Conservation (phyloP, 805 yeast genomes). For the Kodamaea laetipori region DNA sequence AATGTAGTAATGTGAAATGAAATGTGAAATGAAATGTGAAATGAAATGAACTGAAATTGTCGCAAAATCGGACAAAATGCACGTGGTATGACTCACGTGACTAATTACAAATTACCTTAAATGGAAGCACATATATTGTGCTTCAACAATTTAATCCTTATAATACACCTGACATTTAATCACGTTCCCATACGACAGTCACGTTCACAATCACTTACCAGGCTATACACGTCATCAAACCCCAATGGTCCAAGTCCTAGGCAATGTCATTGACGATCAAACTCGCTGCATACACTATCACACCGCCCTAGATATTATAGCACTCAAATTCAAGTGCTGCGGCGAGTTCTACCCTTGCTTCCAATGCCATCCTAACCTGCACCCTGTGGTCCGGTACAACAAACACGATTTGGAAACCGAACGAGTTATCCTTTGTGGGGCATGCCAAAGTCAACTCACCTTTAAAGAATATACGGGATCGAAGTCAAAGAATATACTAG, state of each 20-base stretch:
- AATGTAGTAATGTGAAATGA: too few species aligned
- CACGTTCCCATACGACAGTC: too few species aligned
- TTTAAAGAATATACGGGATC: slow-evolving; percentile 28
- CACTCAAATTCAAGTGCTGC: slow-evolving; percentile 44
- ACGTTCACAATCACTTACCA: too few species aligned
- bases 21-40: too few species aligned
- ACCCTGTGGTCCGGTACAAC: slow-evolving; percentile 19
- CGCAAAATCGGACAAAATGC: too few species aligned
- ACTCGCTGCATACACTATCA: slow-evolving; percentile 45
- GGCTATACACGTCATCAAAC: neutral
- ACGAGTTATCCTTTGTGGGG: slow-evolving; percentile 39
- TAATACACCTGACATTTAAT: too few species aligned
- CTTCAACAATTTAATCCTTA: too few species aligned
- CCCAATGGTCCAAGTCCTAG: slow-evolving; percentile 2
- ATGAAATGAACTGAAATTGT: too few species aligned
- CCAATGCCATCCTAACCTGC: slow-evolving; percentile 37
- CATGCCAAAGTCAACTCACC: slow-evolving; percentile 31
- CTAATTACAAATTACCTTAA: too few species aligned
- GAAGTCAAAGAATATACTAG: too few species aligned
- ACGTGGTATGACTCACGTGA: too few species aligned
- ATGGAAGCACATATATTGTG: too few species aligned
- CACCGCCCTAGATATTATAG: slow-evolving; percentile 37
- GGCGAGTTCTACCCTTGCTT: slow-evolving; percentile 39
- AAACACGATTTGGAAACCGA: slow-evolving; percentile 9
- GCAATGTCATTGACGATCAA: slow-evolving; percentile 25